Evolutionary conservation across 2,329 filamentous ascomycete genomes (phyloP).

Genomic region (Trichoderma atrobrunneum): DNA sequence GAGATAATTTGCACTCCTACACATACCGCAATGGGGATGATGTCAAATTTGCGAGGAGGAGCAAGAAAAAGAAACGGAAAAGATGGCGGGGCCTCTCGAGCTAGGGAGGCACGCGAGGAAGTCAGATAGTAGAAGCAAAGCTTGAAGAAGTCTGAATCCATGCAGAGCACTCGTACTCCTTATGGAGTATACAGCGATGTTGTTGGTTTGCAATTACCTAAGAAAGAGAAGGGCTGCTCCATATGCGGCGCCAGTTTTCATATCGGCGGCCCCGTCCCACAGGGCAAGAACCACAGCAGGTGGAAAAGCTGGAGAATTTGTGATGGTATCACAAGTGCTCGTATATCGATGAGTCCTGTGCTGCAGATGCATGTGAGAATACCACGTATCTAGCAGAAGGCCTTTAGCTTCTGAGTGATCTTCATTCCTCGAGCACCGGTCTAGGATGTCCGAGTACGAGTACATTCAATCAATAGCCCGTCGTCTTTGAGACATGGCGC

Average conservation of each 20-base stretch:
- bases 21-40: neutral
- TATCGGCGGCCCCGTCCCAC: conserved; percentile 6
- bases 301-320: neutral
- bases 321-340: neutral
- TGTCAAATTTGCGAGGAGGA: neutral
- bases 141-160: conserved; percentile 1
- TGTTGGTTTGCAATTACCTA: neutral
- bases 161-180: neutral
- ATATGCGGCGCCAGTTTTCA: conserved; percentile 7
- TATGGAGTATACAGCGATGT: neutral
- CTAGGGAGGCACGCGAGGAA: neutral
- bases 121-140: neutral
- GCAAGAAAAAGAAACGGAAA: conserved; percentile 17
- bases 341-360: neutral
- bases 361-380: neutral
- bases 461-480: neutral
- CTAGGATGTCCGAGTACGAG: neutral
- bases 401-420: neutral
- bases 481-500: neutral
- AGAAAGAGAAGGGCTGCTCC: neutral
- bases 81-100: neutral
- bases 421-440: neutral
- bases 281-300: neutral
- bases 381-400: neutral
- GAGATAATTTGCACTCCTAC: neutral